Evolutionary conservation across 352 stramenopile species (phyloP).

Genomic region (Phytophthora citricola): DNA sequence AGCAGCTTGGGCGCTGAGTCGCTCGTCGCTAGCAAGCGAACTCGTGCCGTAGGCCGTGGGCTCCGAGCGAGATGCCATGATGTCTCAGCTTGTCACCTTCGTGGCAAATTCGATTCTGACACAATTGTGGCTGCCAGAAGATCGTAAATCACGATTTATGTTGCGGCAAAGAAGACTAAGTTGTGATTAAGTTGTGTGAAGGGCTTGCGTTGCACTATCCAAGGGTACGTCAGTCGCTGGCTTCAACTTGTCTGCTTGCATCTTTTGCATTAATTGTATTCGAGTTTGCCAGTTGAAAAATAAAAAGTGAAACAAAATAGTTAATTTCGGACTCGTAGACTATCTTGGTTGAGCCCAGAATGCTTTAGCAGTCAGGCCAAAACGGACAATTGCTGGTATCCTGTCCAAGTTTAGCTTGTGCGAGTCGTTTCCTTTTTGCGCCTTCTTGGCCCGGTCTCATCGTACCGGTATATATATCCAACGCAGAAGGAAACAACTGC

Average conservation of each 20-base stretch:
- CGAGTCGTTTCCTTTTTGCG: slow-evolving; percentile 4
- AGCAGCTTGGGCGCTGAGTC: slow-evolving; percentile 16
- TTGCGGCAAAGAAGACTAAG: background rate
- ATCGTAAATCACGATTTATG: background rate
- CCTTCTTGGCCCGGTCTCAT: background rate
- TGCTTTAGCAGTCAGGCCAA: background rate
- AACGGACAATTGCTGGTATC: too few species aligned
- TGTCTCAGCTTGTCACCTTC: slow-evolving; percentile 41
- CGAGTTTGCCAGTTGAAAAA: too few species aligned
- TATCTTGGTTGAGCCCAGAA: background rate
- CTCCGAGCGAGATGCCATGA: slow-evolving; percentile 2
- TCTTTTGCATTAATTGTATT: background rate
- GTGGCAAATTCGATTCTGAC: slow-evolving; percentile 6
- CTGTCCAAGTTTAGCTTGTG: background rate
- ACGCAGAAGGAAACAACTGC: background rate
- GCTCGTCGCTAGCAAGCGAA: slow-evolving; percentile 35
- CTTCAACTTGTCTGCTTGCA: slow-evolving; percentile 5
- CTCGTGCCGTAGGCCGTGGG: slow-evolving; percentile 53
- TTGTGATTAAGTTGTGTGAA: slow-evolving; percentile 5
- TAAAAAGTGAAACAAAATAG: too few species aligned
- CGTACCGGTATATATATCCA: background rate
- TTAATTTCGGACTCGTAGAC: too few species aligned
- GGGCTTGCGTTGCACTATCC: background rate
- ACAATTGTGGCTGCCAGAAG: slow-evolving; percentile 5
- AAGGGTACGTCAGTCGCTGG: background rate